A percentile compares a stretch with the other conserved stretches of the same genome.
Conservation (phyloP, 257 asterid species). For the Solanum paucissectum region DNA sequence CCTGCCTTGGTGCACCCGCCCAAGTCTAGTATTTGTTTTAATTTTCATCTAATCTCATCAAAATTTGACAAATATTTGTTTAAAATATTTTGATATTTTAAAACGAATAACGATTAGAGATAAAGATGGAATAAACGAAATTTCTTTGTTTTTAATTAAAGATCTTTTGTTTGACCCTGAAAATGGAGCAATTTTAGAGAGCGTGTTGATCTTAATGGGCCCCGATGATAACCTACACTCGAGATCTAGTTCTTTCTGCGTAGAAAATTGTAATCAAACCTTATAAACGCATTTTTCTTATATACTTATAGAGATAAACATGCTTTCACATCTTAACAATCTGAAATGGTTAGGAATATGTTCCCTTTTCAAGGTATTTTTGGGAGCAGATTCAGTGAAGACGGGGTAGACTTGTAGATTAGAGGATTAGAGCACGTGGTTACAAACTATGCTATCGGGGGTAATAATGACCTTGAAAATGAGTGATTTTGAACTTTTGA, state of each 20-base stretch:
- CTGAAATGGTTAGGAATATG: neutral
- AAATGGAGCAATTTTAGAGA: neutral
- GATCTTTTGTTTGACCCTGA: neutral
- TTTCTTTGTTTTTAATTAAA: neutral
- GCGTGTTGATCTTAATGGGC: neutral
- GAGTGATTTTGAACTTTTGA: neutral
- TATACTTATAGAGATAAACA: neutral
- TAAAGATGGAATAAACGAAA: neutral
- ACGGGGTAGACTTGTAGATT: neutral
- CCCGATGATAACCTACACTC: neutral
- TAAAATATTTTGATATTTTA: neutral
- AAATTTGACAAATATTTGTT: no score
- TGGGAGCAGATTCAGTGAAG: neutral
- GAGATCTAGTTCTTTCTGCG: neutral
- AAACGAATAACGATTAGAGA: neutral
- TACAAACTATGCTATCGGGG: no score
- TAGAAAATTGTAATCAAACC: neutral
- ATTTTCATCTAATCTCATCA: neutral
- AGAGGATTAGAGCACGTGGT: neutral
- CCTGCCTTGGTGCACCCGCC: constrained; percentile 23
- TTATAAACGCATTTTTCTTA: no score
- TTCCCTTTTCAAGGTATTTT: neutral
- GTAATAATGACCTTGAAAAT: neutral
- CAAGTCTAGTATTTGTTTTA: neutral
- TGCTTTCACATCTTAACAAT: neutral